These are phyloP conservation scores for Cytospora paraplurivora DNA, from an alignment of 2,329 filamentous ascomycete genomes.

Conservation along the genomic window DNA sequence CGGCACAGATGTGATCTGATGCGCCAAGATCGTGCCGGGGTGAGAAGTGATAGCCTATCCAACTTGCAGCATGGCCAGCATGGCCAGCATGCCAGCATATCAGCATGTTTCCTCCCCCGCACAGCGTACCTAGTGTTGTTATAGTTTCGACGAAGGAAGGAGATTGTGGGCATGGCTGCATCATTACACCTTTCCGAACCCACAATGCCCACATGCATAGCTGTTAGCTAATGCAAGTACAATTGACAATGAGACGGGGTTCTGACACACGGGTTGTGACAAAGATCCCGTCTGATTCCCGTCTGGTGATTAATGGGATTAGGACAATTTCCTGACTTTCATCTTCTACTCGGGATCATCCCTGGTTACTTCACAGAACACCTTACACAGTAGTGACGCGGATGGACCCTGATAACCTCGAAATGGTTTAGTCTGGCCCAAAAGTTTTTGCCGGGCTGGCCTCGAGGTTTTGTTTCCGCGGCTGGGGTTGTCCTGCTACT, in stretches of 20 bases:
- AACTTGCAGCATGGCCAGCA: slow-evolving; percentile 4
- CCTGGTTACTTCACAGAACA: neutral
- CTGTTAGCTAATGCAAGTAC: too few relatives aligned
- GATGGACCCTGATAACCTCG: neutral
- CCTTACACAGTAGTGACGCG: neutral
- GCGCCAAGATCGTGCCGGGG: slow-evolving; percentile 19
- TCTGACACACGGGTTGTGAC: too few relatives aligned
- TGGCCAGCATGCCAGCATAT: neutral
- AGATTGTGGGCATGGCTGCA: too few relatives aligned
- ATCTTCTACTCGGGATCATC: neutral
- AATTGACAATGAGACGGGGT: too few relatives aligned
- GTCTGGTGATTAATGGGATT: too few relatives aligned
- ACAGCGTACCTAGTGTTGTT: too few relatives aligned
- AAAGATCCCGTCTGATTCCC: too few relatives aligned
- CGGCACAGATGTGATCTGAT: slow-evolving; percentile 23
- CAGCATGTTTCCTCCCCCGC: neutral
- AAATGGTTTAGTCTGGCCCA: neutral
- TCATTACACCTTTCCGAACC: too few relatives aligned
- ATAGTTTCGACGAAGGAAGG: too few relatives aligned
- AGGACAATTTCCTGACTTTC: neutral
- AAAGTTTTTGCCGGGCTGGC: neutral
- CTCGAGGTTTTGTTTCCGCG: neutral
- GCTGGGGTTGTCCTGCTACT: neutral
- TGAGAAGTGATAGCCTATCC: slow-evolving; percentile 21
- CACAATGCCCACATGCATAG: too few relatives aligned